Evolutionary conservation across 179 eudicot genomes (phyloP), one percentile per base, ranked within the genome.

Genomic region (Actinidia arguta): DNA sequence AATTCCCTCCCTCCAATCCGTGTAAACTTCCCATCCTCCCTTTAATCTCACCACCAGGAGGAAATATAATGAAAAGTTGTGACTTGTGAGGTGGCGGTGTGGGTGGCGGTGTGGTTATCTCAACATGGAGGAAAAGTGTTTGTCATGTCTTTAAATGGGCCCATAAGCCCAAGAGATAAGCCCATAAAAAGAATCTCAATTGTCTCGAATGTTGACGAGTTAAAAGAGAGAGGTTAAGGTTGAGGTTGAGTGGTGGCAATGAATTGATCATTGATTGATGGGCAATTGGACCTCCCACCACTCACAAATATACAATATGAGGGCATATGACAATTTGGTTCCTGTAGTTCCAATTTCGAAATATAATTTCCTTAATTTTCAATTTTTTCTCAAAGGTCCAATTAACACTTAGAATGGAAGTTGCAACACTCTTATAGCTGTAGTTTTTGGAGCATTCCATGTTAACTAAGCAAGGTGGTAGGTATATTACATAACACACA

Each of bases 221-320:
- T 5, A 5, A 50, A 10, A 63, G 39, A 25, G 68, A 13, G 8
- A 63, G 11, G 27, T 8, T 27, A 67, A 18, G 31, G 72, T 1
- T 13, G 12, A 13, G 48, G 14, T 25, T 27, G 39, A 42, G 42
- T 36, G 50, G 18, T 68, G 48, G 1, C 16, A 68, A 68, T 25
- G 36, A n/a, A n/a, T n/a, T n/a, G 5, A 0, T 8, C 9, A 59
- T 68, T 68, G 76, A 73, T 73, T 73, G 76, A 73, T 51, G 59
- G 42, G 58, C 58, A 48, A n/a, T 73, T 73, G 76, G 76, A 14
- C 73, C 73, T 68, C 27, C 69, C 42, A 64, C 69, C 69, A 64
- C 42, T 17, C 69, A n/a, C n/a, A n/a, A 24, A 27, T 54, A 4
- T 24, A 62, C 27, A 64, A 36, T 7, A 59, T 10, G n/a, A n/a